Percentiles rank a stretch among this genome's conserved stretches.
Evolutionary conservation across 2,329 filamentous ascomycete species (phyloP).

Genomic region (Fusarium mundagurra): DNA sequence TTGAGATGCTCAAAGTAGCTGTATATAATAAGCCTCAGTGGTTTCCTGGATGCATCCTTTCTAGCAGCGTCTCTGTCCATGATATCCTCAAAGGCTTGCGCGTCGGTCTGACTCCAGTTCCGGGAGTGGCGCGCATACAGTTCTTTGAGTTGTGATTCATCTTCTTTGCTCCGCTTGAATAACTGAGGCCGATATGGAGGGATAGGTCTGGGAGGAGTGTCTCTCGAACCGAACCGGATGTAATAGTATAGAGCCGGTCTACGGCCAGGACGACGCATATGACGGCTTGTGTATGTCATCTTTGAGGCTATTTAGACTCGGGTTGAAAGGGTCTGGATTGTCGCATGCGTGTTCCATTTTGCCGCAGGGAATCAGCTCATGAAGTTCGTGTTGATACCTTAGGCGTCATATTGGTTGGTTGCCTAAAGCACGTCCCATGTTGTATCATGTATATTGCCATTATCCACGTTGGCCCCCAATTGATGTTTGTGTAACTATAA

Average conservation of each 20-base stretch:
- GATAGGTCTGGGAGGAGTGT: not conserved
- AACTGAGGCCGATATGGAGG: not conserved
- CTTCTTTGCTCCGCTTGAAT: not conserved
- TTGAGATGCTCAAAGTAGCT: not conserved
- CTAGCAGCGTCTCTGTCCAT: not conserved
- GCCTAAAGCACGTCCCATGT: not conserved
- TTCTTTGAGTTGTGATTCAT: not conserved
- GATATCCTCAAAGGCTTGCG: not conserved
- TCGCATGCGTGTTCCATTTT: not conserved
- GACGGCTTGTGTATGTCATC: not conserved
- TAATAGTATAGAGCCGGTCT: not conserved
- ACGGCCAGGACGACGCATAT: not conserved
- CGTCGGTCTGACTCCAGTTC: not conserved
- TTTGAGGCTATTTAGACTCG: not conserved
- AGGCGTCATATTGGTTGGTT: not conserved
- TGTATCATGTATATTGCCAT: not conserved
- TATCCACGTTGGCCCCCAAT: not conserved
- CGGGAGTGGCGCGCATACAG: not conserved
- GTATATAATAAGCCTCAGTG: not conserved
- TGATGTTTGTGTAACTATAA: not conserved
- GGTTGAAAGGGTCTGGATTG: not conserved
- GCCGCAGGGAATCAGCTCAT: not conserved
- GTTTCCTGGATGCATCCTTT: not conserved
- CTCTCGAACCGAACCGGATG: not conserved
- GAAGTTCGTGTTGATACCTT: not conserved